Percentiles rank a stretch among this genome's conserved stretches.
phyloP scores from a whole-genome alignment of 2,329 filamentous ascomycete genomes.

The Aspergillus awamori region DNA sequence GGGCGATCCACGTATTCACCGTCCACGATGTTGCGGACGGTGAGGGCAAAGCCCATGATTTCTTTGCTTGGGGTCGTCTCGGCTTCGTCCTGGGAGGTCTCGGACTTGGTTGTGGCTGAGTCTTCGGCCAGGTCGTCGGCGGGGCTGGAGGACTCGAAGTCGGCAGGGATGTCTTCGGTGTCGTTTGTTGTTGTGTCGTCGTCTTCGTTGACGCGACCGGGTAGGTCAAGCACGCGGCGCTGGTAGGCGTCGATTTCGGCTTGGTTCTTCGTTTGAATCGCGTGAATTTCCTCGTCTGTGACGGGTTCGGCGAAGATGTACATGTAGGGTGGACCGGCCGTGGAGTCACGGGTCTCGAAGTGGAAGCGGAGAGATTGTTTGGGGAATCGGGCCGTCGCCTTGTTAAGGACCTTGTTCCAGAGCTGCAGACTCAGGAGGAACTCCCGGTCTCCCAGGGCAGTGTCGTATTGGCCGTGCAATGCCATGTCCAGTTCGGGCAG shows the following conservation, averaged over 20 bases:
- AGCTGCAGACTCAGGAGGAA: constrained; percentile 80
- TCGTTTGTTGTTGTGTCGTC: constrained; percentile 7
- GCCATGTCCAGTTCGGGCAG: constrained; percentile 85
- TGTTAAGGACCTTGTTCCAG: constrained; percentile 77
- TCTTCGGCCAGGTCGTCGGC: not conserved
- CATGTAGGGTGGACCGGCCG: constrained; percentile 63
- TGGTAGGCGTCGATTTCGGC: constrained; percentile 71
- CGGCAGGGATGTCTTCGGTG: not conserved
- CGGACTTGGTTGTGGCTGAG: not conserved
- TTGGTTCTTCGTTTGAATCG: constrained; percentile 70
- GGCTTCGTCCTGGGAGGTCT: not conserved
- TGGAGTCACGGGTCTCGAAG: constrained; percentile 71
- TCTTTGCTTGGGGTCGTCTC: constrained; percentile 12
- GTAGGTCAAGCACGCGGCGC: constrained; percentile 45
- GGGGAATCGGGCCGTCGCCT: constrained; percentile 74
- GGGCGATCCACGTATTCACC: constrained; percentile 66
- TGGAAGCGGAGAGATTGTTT: constrained; percentile 74
- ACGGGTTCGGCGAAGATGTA: constrained; percentile 91
- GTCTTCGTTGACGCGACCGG: constrained; percentile 21
- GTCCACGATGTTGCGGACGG: constrained; percentile 72
- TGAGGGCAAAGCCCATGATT: constrained; percentile 72
- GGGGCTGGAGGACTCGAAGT: not conserved
- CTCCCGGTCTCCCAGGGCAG: constrained; percentile 74
- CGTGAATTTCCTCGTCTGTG: constrained; percentile 68
- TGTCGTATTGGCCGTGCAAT: constrained; percentile 75